Evolutionary conservation across 106 monocot genomes (phyloP).

Genomic region (Vanilla planifolia): DNA sequence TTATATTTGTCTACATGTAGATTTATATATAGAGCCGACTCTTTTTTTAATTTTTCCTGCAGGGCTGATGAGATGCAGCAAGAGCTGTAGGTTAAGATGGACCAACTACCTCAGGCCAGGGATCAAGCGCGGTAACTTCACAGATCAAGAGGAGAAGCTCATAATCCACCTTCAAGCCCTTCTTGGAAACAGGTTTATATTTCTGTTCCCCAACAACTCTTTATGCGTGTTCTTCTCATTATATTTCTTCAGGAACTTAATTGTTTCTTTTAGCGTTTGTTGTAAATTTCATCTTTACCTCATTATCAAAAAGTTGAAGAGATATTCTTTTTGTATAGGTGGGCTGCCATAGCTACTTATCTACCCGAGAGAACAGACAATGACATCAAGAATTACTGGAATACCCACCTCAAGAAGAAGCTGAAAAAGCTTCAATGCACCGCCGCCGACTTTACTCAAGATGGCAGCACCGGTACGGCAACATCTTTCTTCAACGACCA

Average conservation of each 20-base stretch:
- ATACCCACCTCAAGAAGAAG: conserved; percentile 57
- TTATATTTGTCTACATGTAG: neutral
- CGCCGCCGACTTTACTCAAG: neutral
- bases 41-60: neutral
- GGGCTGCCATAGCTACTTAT: conserved; percentile 76
- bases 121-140: conserved; percentile 44
- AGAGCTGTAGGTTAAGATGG: conserved; percentile 49
- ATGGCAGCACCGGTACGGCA: neutral
- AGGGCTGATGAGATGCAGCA: conserved; percentile 51
- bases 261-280: neutral
- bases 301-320: too few species aligned
- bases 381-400: conserved; percentile 48
- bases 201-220: neutral
- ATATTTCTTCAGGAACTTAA: neutral
- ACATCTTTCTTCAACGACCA: neutral
- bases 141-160: conserved; percentile 45
- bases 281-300: too few species aligned
- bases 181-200: conserved; percentile 38
- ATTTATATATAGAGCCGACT: neutral
- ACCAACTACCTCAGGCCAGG: conserved; percentile 51
- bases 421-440: conserved; percentile 26
- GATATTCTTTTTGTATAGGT: conserved; percentile 37
- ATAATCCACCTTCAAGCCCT: conserved; percentile 54
- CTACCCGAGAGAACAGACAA: conserved; percentile 60
- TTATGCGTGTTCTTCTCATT: neutral